These are phyloP conservation scores for Aspergillus sp. DNA, from an alignment of 2,329 filamentous ascomycete genomes.

Conservation along the genomic window DNA sequence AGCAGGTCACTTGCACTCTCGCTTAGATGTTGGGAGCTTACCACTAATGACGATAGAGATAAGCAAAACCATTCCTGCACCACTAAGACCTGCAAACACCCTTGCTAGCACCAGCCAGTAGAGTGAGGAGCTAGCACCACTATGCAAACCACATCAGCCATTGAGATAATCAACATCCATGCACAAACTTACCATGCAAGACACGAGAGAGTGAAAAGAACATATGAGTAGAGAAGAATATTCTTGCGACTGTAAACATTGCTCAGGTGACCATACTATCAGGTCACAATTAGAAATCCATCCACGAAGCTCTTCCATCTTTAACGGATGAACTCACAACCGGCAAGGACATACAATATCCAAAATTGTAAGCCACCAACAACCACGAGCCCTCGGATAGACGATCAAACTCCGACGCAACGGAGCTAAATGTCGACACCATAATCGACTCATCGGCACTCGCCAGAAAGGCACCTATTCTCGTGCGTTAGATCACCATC, in stretches of 20 bases:
- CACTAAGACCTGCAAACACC: conserved; percentile 37
- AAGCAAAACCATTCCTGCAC: conserved; percentile 39
- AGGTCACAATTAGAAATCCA: neutral
- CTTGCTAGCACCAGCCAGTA: conserved; percentile 34
- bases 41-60: conserved; percentile 43
- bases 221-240: conserved; percentile 40
- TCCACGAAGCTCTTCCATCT: neutral
- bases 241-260: conserved; percentile 48
- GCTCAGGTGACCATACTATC: conserved; percentile 44
- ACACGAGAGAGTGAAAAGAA: conserved; percentile 16
- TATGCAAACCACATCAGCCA: neutral
- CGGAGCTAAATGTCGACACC: conserved; percentile 61
- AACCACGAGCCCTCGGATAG: conserved; percentile 46
- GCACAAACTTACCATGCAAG: conserved; percentile 21
- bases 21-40: neutral
- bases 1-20: neutral
- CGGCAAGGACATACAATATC: conserved; percentile 41
- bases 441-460: conserved; percentile 63
- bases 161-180: neutral
- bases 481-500: neutral
- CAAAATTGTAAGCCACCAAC: conserved; percentile 45
- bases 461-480: conserved; percentile 59
- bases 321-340: conserved; percentile 21
- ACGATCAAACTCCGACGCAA: conserved; percentile 47
- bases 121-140: conserved; percentile 12